phyloP scores from a whole-genome alignment of 176 grass and related monocot genomes.

The Lolium rigidum region DNA sequence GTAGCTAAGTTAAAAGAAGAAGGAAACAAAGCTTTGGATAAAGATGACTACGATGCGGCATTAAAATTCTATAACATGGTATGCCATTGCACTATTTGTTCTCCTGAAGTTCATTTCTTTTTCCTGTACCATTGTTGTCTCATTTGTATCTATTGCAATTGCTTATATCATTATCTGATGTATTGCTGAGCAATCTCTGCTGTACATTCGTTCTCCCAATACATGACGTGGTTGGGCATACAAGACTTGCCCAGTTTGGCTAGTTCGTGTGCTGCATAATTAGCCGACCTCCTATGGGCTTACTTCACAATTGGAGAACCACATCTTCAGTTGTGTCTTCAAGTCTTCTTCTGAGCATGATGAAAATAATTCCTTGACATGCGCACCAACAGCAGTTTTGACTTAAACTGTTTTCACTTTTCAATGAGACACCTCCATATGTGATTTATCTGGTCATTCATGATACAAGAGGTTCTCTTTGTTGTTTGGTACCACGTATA shows the following conservation, averaged over 20 bases:
- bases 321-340: too few species aligned
- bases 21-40: conserved; percentile 6
- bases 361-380: neutral
- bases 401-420: neutral
- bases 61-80: neutral
- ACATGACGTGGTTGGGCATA: too few species aligned
- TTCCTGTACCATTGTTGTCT: neutral
- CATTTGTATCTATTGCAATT: neutral
- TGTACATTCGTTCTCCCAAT: too few species aligned
- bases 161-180: conserved; percentile 6
- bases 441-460: neutral
- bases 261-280: too few species aligned
- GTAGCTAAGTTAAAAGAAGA: conserved; percentile 5
- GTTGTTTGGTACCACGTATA: neutral
- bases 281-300: too few species aligned
- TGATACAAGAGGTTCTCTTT: neutral
- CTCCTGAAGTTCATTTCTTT: neutral
- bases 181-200: neutral
- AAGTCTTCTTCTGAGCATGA: too few species aligned
- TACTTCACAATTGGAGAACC: too few species aligned
- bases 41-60: conserved; percentile 4
- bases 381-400: neutral
- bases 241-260: too few species aligned
- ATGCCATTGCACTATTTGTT: neutral
- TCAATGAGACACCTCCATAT: neutral